phyloP scores from a whole-genome alignment of 345 rosid genomes.

The Eucalyptus sideroxylon region DNA sequence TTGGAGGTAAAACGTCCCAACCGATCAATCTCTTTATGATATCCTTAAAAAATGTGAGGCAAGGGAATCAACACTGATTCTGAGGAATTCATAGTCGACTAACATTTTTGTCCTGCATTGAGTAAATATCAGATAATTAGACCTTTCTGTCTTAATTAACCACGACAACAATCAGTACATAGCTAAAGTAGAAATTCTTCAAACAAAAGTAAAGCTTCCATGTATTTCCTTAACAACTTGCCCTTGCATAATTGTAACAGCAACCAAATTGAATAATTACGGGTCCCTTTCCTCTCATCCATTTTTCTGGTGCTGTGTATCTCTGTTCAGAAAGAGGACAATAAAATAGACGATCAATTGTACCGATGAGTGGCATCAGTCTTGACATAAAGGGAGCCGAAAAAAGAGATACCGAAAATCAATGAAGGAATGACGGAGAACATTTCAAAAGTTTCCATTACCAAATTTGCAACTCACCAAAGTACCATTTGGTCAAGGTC shows the following conservation, averaged over 20 bases:
- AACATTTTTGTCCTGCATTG: slow-evolving; percentile 62
- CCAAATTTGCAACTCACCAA: neutral
- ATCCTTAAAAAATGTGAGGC: too few species aligned
- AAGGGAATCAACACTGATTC: too few species aligned
- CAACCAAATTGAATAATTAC: slow-evolving; percentile 67
- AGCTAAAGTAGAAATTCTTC: neutral
- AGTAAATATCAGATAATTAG: neutral
- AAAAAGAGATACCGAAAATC: neutral
- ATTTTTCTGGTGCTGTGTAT: slow-evolving; percentile 60
- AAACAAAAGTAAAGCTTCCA: neutral
- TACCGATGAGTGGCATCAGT: neutral
- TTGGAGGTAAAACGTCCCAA: too few species aligned
- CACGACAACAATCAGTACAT: neutral
- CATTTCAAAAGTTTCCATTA: neutral
- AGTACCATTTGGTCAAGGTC: neutral
- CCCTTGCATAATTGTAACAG: slow-evolving; percentile 71
- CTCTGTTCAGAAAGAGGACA: slow-evolving; percentile 35
- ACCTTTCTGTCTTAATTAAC: neutral
- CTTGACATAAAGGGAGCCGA: neutral
- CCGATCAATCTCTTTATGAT: too few species aligned
- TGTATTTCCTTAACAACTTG: slow-evolving; percentile 1
- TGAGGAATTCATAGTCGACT: slow-evolving; percentile 66
- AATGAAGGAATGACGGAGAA: neutral
- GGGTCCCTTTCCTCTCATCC: slow-evolving; percentile 96
- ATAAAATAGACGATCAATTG: neutral